Conservation (phyloP, 23 red algal genomes). For the Chondrus crispus region DNA sequence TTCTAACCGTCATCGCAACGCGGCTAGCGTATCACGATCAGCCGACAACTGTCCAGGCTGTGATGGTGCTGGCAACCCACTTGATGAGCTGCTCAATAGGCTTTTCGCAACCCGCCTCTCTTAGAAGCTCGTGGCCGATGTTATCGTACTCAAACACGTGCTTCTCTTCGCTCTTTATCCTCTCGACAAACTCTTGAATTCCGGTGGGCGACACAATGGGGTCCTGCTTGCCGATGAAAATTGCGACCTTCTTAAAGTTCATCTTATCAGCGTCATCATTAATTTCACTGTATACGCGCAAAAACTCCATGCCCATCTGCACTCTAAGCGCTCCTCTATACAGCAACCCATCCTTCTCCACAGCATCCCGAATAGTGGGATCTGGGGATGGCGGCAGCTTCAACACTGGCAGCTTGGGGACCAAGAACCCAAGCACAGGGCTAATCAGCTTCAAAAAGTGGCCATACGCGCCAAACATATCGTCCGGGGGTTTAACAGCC, state of each 20-base stretch:
- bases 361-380: conserved; percentile 64
- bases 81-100: conserved; percentile 18
- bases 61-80: no score
- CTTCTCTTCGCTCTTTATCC: conserved; percentile 46
- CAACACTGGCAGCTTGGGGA: conserved; percentile 68
- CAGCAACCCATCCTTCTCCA: conserved; percentile 71
- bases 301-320: conserved; percentile 76
- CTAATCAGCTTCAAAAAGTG: conserved; percentile 68
- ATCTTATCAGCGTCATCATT: conserved; percentile 37
- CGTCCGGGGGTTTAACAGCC: conserved; percentile 69
- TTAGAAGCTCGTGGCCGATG: conserved; percentile 55
- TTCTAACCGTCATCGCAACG: no score
- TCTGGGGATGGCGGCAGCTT: conserved; percentile 70
- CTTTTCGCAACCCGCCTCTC: conserved; percentile 17
- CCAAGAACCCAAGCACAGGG: conserved; percentile 28
- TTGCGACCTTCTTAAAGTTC: conserved; percentile 41
- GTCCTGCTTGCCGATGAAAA: conserved; percentile 78
- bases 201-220: conserved; percentile 68
- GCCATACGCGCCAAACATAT: conserved; percentile 93
- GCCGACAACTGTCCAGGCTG: no score
- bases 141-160: not conserved
- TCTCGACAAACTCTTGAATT: conserved; percentile 61
- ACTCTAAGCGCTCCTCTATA: conserved; percentile 71
- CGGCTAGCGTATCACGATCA: no score
- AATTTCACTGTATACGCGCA: conserved; percentile 68